Evolutionary conservation across 2,329 filamentous ascomycete species (phyloP), one percentile per base, ranked within the genome.

Genomic region (Epichloe typhina): DNA sequence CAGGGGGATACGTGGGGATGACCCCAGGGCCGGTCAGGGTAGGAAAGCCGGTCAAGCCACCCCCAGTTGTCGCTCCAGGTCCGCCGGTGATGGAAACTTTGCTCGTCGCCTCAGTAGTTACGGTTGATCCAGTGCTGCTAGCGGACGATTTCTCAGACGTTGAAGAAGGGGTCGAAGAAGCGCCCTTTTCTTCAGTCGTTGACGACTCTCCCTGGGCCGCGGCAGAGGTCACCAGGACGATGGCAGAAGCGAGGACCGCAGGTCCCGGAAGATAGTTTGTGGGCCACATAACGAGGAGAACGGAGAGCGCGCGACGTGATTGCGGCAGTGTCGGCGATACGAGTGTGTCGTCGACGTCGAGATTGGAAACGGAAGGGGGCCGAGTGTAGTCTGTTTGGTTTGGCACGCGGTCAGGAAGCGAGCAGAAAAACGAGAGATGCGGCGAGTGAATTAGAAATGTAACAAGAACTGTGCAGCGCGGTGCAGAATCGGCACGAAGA

Each of bases 1-100:
- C 75, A 1, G 85, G 70, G 5, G 90, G 86, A 56, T 85, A 86
- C 21, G 79, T 78, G 56, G 71, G 71, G 48, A 74, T 65, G 4
- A 60, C 55, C 13, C 60, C 65, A 47, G 63, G 55, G 47, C 62
- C 62, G 33, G 72, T 69, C 55, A 76, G 62, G 2, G 69, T 70
- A 1, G 74, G 72, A 45, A 74, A 61, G 46, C 58, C 62, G 23
- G 62, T 67, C 23, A 62, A 53, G 21, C 57, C 57, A 23, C 54
- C 56, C 56, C 56, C 58, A 21, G 54, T 55, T 5, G 55, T 56
- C 6, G 57, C 37, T 6, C 48, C 19, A 3, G 55, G 46, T 19
- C 54, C 52, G 26, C 55, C 56, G 12, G 58, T 59, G 52, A 63
- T 59, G 36, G 50, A 45, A 2, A 13, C n/a, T 36, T 50, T 43